Evolutionary conservation across 495 filamentous ascomycete genomes (phyloP).

Genomic region (Aspergillus funiculosus): DNA sequence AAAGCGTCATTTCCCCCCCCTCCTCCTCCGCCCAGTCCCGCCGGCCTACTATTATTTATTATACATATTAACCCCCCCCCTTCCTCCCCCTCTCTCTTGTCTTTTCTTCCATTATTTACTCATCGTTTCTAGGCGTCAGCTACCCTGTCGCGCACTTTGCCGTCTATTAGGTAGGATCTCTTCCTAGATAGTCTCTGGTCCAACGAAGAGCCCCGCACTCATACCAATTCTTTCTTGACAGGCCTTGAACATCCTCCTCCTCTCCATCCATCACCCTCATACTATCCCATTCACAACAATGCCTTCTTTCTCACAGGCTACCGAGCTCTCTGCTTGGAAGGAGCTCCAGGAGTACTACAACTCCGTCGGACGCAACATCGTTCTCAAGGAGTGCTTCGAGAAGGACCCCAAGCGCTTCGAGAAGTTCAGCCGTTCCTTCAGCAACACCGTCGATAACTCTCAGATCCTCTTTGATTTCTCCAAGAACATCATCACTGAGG

Average conservation of each 20-base stretch:
- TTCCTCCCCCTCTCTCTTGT: neutral
- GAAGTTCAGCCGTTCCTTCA: constrained; percentile 81
- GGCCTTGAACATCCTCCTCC: constrained; percentile 2
- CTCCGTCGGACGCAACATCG: constrained; percentile 75
- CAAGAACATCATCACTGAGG: constrained; percentile 95
- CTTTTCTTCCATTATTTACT: constrained; percentile 1
- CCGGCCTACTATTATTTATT: constrained; percentile 1
- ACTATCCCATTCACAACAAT: constrained; percentile 32
- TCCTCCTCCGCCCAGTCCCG: constrained; percentile 5
- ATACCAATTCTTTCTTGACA: constrained; percentile 20
- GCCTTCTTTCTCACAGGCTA: constrained; percentile 66
- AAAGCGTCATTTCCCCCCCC: constrained; percentile 16
- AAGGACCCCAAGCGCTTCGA: constrained; percentile 83
- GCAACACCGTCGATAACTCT: constrained; percentile 66
- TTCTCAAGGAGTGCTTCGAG: constrained; percentile 87
- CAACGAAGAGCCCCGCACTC: constrained; percentile 40
- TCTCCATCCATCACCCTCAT: neutral
- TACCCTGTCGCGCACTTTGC: too few species aligned
- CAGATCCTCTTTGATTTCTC: constrained; percentile 97
- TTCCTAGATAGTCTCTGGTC: neutral
- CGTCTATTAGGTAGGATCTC: too few species aligned
- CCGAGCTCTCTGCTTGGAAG: constrained; percentile 76
- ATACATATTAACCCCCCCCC: neutral
- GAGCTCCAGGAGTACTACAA: constrained; percentile 84
- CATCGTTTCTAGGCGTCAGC: too few species aligned